Evolutionary conservation across 495 filamentous ascomycete species (phyloP).

Genomic region (Neurospora sp.): DNA sequence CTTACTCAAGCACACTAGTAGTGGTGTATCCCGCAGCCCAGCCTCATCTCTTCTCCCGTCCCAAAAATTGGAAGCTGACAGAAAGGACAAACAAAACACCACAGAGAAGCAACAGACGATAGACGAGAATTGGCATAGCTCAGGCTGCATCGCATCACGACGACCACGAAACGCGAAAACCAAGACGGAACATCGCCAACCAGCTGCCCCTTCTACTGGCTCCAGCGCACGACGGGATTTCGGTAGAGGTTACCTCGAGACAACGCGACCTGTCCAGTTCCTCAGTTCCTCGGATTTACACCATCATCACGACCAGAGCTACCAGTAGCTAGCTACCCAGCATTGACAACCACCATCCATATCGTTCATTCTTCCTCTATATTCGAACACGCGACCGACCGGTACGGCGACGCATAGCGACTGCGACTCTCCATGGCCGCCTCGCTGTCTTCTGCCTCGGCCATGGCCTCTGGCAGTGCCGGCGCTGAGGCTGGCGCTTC

Average conservation of each 20-base stretch:
- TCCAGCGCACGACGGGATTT: background rate
- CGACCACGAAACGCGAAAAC: background rate
- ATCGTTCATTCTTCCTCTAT: background rate
- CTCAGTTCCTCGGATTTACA: background rate
- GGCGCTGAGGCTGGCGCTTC: slow-evolving; percentile 4
- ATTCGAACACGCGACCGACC: background rate
- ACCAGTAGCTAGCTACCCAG: background rate
- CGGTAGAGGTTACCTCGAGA: background rate
- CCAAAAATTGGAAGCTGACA: background rate
- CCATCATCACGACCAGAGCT: background rate
- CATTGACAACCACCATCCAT: background rate
- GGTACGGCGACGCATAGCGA: background rate
- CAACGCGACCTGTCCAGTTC: background rate
- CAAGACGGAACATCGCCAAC: background rate
- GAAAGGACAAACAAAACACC: background rate
- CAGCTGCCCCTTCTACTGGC: background rate
- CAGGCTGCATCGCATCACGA: background rate
- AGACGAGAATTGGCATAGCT: background rate
- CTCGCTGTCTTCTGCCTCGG: slow-evolving; percentile 13
- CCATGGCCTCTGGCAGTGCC: slow-evolving; percentile 4
- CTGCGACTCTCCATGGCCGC: slow-evolving; percentile 18
- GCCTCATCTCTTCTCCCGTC: background rate
- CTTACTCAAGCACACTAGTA: background rate
- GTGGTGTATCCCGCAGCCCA: background rate
- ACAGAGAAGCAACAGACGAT: background rate